These are phyloP conservation scores for Pulveroboletus sp. DNA, from an alignment of 1,284 basidiomycete species.

Conservation along the genomic window DNA sequence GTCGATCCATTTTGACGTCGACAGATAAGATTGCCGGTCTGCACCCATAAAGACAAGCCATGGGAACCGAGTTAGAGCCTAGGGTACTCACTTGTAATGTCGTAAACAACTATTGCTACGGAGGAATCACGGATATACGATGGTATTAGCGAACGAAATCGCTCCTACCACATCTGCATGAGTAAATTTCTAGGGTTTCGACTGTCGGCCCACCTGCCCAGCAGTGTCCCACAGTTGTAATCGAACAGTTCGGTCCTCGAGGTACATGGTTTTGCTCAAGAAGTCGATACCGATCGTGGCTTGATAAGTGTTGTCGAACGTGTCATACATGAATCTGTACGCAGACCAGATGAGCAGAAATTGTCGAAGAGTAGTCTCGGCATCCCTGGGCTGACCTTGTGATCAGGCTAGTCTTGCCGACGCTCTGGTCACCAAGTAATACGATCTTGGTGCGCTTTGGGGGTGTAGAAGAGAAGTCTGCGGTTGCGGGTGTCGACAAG, in stretches of 20 bases:
- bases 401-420: constrained; percentile 96
- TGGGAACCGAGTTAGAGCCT: not conserved
- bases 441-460: constrained; percentile 97
- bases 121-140: constrained; percentile 99
- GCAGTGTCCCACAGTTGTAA: constrained; percentile 99
- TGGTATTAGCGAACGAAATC: constrained; percentile 96
- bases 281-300: constrained; percentile 99
- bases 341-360: not conserved
- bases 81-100: constrained; percentile 85
- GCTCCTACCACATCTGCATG: constrained; percentile 58
- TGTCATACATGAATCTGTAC: constrained; percentile 95
- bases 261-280: constrained; percentile 99
- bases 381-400: constrained; percentile 62
- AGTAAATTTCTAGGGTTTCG: constrained; percentile 2
- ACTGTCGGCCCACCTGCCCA: constrained; percentile 65
- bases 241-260: constrained; percentile 96
- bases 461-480: constrained; percentile 80
- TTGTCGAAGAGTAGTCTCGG: not conserved
- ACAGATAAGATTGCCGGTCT: constrained; percentile 96
- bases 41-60: constrained; percentile 5
- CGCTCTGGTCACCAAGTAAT: constrained; percentile 88
- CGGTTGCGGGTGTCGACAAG: constrained; percentile 62
- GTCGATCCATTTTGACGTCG: constrained; percentile 99
- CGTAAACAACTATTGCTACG: constrained; percentile 97
- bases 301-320: constrained; percentile 99